Evolutionary conservation across 164 flowering plant species (phyloP), one percentile per base, ranked within the genome.

Genomic region (Amborella trichopoda): DNA sequence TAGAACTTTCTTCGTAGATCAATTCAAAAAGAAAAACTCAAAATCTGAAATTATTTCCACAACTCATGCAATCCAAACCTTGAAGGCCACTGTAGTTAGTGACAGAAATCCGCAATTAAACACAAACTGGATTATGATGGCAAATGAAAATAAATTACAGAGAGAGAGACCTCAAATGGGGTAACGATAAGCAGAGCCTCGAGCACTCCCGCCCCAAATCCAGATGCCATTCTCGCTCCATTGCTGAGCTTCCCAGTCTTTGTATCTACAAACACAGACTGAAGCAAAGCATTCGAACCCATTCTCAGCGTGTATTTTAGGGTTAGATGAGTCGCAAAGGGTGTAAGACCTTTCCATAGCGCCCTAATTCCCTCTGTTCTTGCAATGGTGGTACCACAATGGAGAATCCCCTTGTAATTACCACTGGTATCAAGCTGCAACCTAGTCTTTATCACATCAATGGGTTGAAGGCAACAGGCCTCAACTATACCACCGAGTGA

Each of bases 281-380:
- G 99, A 23, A 91, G 38, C 33, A 87, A 49, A 14, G 96, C 96
- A 62, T 91, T 91, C 23, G 99, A 83, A 0, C 99, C 96, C 99
- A 91, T 91, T 4, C 99, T 70, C 18, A 90, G 81, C 32, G 98
- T 53, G 55, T 90, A 90, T 57, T 90, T 90, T 20, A 86, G 69
- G 2, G 99, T 91, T 21, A 91, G 65, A 55, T 91, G 99, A 14
- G 99, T 87, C 4, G 96, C 90, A 50, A 87, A 91, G 3, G 99
- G 99, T 1, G 99, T 91, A 47, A 91, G 52, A 0, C 99, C 99
- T 59, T 91, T 91, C 99, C 99, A 91, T 24, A 91, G 64, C 14
- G 99, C 95, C 17, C 96, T 67, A 6, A 87, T 84, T 18, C 99
- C 99, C 53, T 87, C 99, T 3, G 80, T 72, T 8, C 60, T 42